Percentiles rank a stretch among this genome's conserved stretches.
These are phyloP conservation scores for Candida manassasensis DNA, from an alignment of 805 yeast genomes.

Conservation along the genomic window DNA sequence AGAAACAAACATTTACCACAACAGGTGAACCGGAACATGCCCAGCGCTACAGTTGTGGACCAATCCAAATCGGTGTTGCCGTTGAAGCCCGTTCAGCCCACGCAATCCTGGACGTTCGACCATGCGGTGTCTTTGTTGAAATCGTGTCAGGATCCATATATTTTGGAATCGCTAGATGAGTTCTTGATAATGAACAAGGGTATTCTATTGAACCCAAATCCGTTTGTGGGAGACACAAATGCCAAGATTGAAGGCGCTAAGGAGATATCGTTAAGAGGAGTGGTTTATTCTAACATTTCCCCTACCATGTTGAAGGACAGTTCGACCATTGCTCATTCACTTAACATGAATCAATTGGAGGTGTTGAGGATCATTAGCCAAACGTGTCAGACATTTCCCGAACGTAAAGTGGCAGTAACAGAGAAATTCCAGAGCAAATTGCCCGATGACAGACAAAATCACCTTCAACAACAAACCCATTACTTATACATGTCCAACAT, in stretches of 20 bases:
- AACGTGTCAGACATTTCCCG: constrained; percentile 35
- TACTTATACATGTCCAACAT: constrained; percentile 34
- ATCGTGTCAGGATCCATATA: constrained; percentile 25
- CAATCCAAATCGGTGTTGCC: constrained; percentile 11
- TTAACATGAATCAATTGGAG: constrained; percentile 42
- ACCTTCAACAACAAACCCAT: constrained; percentile 24
- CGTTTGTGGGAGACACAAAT: constrained; percentile 16
- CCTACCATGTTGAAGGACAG: constrained; percentile 36
- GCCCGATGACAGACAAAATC: constrained; percentile 33
- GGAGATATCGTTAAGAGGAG: constrained; percentile 38
- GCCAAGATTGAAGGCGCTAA: constrained; percentile 9
- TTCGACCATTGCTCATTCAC: constrained; percentile 29
- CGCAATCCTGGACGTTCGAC: constrained; percentile 37
- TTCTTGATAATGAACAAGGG: constrained; percentile 29
- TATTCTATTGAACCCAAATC: constrained; percentile 27
- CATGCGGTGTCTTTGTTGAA: constrained; percentile 31
- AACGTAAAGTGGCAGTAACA: constrained; percentile 17
- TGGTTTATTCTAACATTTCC: constrained; percentile 32
- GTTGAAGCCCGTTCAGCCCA: constrained; percentile 29
- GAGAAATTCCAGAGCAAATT: constrained; percentile 23
- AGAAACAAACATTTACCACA: no score
- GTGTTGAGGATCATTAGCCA: constrained; percentile 45
- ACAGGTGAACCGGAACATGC: not conserved
- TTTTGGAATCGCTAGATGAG: constrained; percentile 36
- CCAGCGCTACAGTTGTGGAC: constrained; percentile 2